Percentiles rank a stretch among this genome's conserved stretches.
Conservation (phyloP, 2,329 filamentous ascomycete species). For the Penicillium sp. region DNA sequence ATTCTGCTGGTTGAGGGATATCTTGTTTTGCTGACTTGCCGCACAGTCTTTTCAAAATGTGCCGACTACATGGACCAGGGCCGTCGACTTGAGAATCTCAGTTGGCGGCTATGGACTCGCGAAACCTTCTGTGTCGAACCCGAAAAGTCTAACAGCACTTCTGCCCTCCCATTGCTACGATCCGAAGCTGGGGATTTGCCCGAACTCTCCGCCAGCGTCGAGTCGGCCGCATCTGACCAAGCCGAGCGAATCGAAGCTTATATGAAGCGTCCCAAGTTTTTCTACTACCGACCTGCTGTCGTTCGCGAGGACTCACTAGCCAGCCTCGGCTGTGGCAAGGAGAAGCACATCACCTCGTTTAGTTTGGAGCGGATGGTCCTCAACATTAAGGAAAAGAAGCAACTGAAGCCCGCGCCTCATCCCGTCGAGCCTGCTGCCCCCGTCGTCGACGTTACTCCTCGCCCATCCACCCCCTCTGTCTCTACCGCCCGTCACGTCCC, state of each 20-base stretch:
- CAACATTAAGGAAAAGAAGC: constrained; percentile 76
- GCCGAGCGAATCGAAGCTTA: constrained; percentile 45
- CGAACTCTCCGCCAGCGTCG: constrained; percentile 67
- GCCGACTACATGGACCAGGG: constrained; percentile 90
- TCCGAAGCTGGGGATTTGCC: constrained; percentile 49
- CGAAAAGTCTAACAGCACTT: constrained; percentile 43
- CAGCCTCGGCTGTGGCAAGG: constrained; percentile 62
- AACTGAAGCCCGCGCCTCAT: constrained; percentile 51
- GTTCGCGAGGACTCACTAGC: constrained; percentile 48
- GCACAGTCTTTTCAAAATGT: constrained; percentile 80
- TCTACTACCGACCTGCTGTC: constrained; percentile 52
- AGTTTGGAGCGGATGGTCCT: constrained; percentile 90
- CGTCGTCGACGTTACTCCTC: constrained; percentile 38
- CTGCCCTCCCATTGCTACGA: constrained; percentile 43
- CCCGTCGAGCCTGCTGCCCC: constrained; percentile 34
- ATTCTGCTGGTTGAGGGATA: not conserved
- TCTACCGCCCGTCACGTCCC: constrained; percentile 27
- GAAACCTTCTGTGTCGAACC: constrained; percentile 82
- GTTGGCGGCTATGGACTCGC: constrained; percentile 89
- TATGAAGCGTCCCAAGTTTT: constrained; percentile 53
- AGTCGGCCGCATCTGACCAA: constrained; percentile 61
- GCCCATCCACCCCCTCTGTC: constrained; percentile 31
- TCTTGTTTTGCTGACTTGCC: not conserved
- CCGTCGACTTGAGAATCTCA: constrained; percentile 83
- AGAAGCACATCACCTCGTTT: constrained; percentile 85